A percentile compares a stretch with the other conserved stretches of the same genome.
Conservation (phyloP, 768 basidiomycete genomes). For the Pleurotus sapidus region DNA sequence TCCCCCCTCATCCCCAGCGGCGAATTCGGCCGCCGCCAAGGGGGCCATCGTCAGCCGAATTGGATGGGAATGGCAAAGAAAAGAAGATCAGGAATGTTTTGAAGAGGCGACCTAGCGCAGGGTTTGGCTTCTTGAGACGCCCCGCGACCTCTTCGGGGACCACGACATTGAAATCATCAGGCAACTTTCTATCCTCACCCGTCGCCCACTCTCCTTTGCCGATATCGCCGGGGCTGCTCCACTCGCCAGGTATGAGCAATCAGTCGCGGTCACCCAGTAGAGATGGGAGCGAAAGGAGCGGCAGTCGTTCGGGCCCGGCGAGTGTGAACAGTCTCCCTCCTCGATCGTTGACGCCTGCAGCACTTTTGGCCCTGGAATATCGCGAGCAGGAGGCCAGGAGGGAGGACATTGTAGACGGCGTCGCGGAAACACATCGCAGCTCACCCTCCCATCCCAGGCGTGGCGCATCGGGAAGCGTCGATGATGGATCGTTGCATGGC, state of each 20-base stretch:
- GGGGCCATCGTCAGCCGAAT: background rate
- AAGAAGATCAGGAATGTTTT: constrained; percentile 6
- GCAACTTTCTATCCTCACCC: background rate
- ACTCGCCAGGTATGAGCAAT: background rate
- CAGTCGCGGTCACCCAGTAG: background rate
- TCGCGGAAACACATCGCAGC: background rate
- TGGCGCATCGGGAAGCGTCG: constrained; percentile 1
- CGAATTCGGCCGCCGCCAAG: background rate
- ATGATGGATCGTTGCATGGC: constrained; percentile 1
- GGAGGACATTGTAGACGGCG: constrained; percentile 2
- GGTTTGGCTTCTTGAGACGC: background rate
- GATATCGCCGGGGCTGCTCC: background rate
- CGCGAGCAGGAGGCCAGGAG: constrained; percentile 35
- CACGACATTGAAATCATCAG: background rate
- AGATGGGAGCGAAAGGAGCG: constrained; percentile 9
- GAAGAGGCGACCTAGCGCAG: constrained; percentile 7
- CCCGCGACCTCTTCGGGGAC: background rate
- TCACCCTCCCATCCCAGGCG: background rate
- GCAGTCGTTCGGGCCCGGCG: background rate
- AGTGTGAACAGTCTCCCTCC: constrained; percentile 3
- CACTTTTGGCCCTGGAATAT: constrained; percentile 44
- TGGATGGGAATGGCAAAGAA: constrained; percentile 1
- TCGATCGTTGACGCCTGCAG: constrained; percentile 38
- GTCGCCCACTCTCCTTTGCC: background rate
- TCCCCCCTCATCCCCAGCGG: background rate